Evolutionary conservation across 2,329 filamentous ascomycete genomes (phyloP), one percentile per base, ranked within the genome.

Genomic region (Claviceps digitariae): DNA sequence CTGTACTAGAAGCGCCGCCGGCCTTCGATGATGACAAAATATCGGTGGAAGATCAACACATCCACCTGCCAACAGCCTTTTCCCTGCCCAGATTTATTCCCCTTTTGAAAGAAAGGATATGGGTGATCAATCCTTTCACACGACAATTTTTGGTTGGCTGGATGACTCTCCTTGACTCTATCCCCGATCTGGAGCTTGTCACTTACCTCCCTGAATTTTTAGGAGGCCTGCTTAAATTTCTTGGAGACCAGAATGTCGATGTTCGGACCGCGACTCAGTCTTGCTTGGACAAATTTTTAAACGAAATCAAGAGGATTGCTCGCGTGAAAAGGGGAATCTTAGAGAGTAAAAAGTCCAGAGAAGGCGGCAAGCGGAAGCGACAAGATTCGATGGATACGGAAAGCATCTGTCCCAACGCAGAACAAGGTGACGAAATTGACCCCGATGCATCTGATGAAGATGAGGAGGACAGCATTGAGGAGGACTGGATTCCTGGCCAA

Each of bases 401-500:
- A 31, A 87, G 83, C 63, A 67, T 75, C 21, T 75, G 73, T 5
- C 75, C 76, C 6, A 77, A 76, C 17, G 71, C 74, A 12, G 82
- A 85, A 45, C 77, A 83, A 55, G 80, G 77, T 4, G 78, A 79
- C 31, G 78, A 83, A 56, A 70, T 82, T 27, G 78, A 73, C 48
- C 81, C 80, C 10, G 77, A 78, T 15, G 74, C 75, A 23, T 73
- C 72, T 31, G 73, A 74, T n/a, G 79, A 82, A 5, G 76, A 78
- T 2, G 77, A 77, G 36, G 78, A 78, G 31, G 71, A 75, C 17
- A 83, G 81, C 56, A 82, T 79, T 46, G 90, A 95, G 61, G 90
- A 90, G 56, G 93, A 97, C 64, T 98, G 91, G 90, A 84, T 97
- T 47, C 94, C 94, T 0, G 93, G 94, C 1, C 93, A 98, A 69